A percentile compares a stretch with the other conserved stretches of the same genome.
These are phyloP conservation scores for Strobilomyces dryophilus DNA, from an alignment of 768 basidiomycete species.

Conservation along the genomic window DNA sequence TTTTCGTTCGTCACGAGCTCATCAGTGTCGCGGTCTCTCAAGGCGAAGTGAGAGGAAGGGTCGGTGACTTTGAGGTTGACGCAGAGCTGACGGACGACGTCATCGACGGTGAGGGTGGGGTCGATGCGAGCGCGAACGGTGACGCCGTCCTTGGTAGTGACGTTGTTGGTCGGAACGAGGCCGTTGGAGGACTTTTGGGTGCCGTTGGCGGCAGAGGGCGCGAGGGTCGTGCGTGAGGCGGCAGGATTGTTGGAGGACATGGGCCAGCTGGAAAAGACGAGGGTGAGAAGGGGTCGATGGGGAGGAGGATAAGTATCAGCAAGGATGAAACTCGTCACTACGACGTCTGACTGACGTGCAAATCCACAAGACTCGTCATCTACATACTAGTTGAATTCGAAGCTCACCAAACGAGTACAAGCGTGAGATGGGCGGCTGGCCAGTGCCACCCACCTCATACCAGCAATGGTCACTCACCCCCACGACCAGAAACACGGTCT, in stretches of 20 bases:
- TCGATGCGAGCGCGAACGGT: constrained; percentile 84
- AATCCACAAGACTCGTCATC: constrained; percentile 48
- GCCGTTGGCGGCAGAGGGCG: constrained; percentile 31
- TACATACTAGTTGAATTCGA: background rate
- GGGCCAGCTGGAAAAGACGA: background rate
- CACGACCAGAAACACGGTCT: constrained; percentile 12
- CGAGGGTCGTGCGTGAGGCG: constrained; percentile 24
- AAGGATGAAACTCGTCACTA: constrained; percentile 39
- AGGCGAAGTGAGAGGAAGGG: constrained; percentile 64
- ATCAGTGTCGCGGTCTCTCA: constrained; percentile 73
- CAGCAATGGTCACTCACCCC: constrained; percentile 15
- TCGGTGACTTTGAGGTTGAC: constrained; percentile 77
- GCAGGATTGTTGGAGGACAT: constrained; percentile 32
- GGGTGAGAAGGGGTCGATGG: constrained; percentile 2
- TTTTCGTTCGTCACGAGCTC: constrained; percentile 88
- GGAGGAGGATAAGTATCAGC: constrained; percentile 33
- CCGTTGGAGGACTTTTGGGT: constrained; percentile 38
- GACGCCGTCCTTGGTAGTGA: constrained; percentile 69
- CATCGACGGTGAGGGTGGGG: constrained; percentile 76
- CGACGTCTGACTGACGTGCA: constrained; percentile 61
- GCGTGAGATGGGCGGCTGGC: constrained; percentile 21
- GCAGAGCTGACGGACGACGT: constrained; percentile 81
- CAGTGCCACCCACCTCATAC: constrained; percentile 6
- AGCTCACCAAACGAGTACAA: constrained; percentile 18
- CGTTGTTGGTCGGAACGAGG: constrained; percentile 80